phyloP scores from a whole-genome alignment of 2,329 filamentous ascomycete species.

The Rhexocercosporidium sp. region DNA sequence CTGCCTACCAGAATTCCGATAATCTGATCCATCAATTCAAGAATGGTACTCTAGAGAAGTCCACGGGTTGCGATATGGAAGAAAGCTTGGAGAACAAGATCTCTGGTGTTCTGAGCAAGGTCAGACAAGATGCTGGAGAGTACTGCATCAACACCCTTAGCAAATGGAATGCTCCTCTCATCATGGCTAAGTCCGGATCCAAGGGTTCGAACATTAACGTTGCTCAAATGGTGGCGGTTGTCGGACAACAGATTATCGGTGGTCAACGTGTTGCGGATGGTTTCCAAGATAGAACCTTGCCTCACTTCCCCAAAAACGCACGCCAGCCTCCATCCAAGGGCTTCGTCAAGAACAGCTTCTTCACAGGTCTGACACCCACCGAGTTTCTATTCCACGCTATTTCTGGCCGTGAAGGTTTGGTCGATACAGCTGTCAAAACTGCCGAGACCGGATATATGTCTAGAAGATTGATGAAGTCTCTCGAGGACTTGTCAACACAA shows the following conservation, averaged over 20 bases:
- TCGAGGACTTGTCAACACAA: constrained; percentile 91
- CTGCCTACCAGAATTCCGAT: constrained; percentile 82
- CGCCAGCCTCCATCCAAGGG: constrained; percentile 94
- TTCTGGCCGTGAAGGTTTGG: constrained; percentile 95
- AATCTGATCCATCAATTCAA: constrained; percentile 83
- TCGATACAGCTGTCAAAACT: constrained; percentile 98
- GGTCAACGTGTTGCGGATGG: constrained; percentile 92
- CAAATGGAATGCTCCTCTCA: constrained; percentile 87
- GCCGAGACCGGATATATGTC: constrained; percentile 99
- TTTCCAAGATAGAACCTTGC: constrained; percentile 92
- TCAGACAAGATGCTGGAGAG: constrained; percentile 88
- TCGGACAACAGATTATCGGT: constrained; percentile 97
- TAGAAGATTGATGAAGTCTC: constrained; percentile 93
- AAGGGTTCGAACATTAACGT: constrained; percentile 99
- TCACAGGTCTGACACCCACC: constrained; percentile 84
- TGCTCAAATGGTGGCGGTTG: constrained; percentile 96
- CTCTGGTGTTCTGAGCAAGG: constrained; percentile 88
- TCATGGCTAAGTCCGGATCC: constrained; percentile 97
- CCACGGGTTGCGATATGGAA: constrained; percentile 88
- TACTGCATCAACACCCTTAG: constrained; percentile 91
- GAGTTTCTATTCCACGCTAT: constrained; percentile 99
- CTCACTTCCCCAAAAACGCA: constrained; percentile 93
- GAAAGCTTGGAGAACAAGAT: constrained; percentile 90
- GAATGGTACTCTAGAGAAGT: constrained; percentile 80
- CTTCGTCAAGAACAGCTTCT: constrained; percentile 97